Evolutionary conservation across 441 rosid genomes (phyloP).

Genomic region (Arabidopsis lyrata): DNA sequence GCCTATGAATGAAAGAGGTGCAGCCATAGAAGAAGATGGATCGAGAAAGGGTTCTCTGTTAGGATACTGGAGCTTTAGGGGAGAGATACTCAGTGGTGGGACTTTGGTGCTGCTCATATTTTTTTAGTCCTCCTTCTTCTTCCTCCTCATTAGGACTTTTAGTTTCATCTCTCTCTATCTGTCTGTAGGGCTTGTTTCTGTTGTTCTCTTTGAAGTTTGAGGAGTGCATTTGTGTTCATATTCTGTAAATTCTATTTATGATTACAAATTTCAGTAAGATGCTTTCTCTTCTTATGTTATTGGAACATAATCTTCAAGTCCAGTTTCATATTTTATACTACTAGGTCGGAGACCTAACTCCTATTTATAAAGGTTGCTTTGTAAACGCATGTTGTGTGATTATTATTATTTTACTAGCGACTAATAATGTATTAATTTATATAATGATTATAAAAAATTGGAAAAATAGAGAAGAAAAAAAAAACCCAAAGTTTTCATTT

Average conservation of each 20-base stretch:
- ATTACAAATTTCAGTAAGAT: conserved; percentile 11
- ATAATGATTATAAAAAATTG: too few relatives aligned
- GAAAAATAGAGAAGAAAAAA: background rate
- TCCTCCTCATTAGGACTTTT: conserved; percentile 12
- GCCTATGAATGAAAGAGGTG: background rate
- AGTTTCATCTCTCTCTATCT: conserved; percentile 7
- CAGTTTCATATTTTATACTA: background rate
- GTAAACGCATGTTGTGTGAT: too few relatives aligned
- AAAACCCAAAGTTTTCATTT: too few relatives aligned
- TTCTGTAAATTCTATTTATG: conserved; percentile 40
- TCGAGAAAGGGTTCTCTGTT: conserved; percentile 2
- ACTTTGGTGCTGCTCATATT: conserved; percentile 34
- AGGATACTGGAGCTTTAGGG: conserved; percentile 36
- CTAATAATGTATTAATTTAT: too few relatives aligned
- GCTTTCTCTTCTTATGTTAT: background rate
- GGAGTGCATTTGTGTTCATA: conserved; percentile 39
- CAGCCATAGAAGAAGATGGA: conserved; percentile 19
- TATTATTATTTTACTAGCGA: too few relatives aligned
- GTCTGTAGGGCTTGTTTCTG: conserved; percentile 10
- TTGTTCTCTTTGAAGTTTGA: conserved; percentile 36
- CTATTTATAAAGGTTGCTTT: too few relatives aligned
- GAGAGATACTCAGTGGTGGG: conserved; percentile 30
- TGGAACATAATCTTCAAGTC: background rate
- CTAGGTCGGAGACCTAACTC: too few relatives aligned
- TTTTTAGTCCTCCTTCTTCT: conserved; percentile 17